Percentiles rank a stretch among this genome's conserved stretches.
Evolutionary conservation across 495 filamentous ascomycete genomes (phyloP).

Genomic region (Xylaria nigripes): DNA sequence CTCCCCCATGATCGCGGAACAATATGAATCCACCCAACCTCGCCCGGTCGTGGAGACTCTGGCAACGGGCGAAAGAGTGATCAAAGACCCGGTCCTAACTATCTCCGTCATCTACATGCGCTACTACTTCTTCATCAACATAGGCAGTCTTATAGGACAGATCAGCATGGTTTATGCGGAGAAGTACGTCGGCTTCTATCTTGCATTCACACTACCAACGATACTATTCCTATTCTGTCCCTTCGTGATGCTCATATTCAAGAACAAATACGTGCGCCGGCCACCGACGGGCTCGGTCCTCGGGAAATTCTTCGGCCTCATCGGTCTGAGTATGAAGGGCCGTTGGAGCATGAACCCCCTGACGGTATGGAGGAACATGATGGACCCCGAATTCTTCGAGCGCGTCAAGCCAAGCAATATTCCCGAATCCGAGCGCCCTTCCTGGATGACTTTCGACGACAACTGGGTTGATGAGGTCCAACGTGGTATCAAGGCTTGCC

Average conservation of each 20-base stretch:
- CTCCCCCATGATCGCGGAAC: conserved; percentile 52
- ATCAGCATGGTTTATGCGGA: conserved; percentile 46
- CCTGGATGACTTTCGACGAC: conserved; percentile 69
- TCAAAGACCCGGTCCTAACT: conserved; percentile 61
- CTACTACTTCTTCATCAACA: conserved; percentile 65
- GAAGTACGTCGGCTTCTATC: conserved; percentile 70
- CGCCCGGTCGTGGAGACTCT: conserved; percentile 36
- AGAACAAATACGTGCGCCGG: conserved; percentile 48
- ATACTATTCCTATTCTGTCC: conserved; percentile 51
- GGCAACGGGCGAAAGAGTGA: conserved; percentile 52
- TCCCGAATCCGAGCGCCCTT: conserved; percentile 39
- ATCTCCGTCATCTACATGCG: conserved; percentile 52
- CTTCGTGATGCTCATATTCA: conserved; percentile 53
- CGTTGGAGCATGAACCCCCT: conserved; percentile 52
- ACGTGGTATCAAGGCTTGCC: conserved; percentile 61
- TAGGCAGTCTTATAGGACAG: conserved; percentile 49
- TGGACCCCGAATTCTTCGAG: conserved; percentile 54
- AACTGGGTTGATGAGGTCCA: conserved; percentile 65
- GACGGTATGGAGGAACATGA: conserved; percentile 46
- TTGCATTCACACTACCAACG: conserved; percentile 58
- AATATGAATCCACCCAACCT: conserved; percentile 35
- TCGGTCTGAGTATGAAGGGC: conserved; percentile 52
- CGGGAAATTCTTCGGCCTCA: conserved; percentile 47
- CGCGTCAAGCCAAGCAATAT: conserved; percentile 54
- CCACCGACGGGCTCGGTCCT: conserved; percentile 60